phyloP scores from a whole-genome alignment of 164 flowering plant species.

The Magnolia changhungtana region DNA sequence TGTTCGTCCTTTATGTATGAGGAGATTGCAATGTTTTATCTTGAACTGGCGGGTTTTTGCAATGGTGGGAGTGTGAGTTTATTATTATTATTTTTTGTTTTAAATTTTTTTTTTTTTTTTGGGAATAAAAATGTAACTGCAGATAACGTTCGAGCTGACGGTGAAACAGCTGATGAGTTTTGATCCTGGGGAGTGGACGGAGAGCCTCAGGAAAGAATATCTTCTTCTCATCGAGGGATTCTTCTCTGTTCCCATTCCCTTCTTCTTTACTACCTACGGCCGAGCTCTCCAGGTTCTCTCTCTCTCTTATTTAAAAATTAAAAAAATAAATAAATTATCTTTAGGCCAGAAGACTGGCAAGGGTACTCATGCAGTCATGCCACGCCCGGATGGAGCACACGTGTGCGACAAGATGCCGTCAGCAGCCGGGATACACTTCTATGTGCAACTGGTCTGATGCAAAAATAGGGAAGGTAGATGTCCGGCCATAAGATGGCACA shows the following conservation, averaged over 20 bases:
- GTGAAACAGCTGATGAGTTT: constrained; percentile 94
- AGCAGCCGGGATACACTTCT: neutral
- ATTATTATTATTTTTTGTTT: neutral
- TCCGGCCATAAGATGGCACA: too few species aligned
- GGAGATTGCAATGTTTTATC: too few species aligned
- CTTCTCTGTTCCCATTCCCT: constrained; percentile 67
- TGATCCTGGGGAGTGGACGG: constrained; percentile 93
- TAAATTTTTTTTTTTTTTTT: too few species aligned
- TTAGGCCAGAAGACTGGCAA: neutral
- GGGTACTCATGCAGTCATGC: neutral
- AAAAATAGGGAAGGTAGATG: too few species aligned
- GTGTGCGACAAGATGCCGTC: neutral
- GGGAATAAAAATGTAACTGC: constrained; percentile 3
- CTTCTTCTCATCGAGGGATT: constrained; percentile 89
- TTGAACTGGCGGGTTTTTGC: too few species aligned
- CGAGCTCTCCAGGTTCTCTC: constrained; percentile 58
- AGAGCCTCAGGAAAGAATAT: constrained; percentile 77
- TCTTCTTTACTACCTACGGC: constrained; percentile 81
- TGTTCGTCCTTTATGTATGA: neutral
- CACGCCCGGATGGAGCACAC: neutral
- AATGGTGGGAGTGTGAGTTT: neutral
- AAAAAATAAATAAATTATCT: neutral
- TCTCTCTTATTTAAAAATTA: too few species aligned
- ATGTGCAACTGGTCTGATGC: too few species aligned
- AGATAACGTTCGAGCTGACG: constrained; percentile 89